Base-by-base conservation (phyloP, 2,329 filamentous ascomycete genomes). In the Microdochium trichocladiopsis region DNA sequence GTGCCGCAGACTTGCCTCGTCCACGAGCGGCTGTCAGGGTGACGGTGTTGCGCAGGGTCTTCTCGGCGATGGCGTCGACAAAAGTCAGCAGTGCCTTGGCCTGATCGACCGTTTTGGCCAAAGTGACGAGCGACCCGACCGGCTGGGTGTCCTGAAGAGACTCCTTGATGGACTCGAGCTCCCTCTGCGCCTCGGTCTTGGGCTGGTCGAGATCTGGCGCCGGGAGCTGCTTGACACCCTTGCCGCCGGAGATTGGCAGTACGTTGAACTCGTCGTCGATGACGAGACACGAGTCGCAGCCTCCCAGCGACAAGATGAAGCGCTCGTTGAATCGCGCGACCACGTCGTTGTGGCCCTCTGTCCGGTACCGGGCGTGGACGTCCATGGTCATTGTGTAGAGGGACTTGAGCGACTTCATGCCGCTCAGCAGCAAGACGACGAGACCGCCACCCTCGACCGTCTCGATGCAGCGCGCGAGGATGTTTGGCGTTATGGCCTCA, bases 201-300 rank as follows among this genome's bases (percentile, higher is more conserved):
- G 85, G 80, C 54, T 90, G 79, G 57, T 92, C 87, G 47, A 84
- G 72, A 56, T 90, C 86, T 1, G 84, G 82, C 10, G 89, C 87
- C 22, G 92, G 88, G 51, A 97, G 76, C 47, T 86, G 83, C 65
- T 88, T 87, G 8, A 97, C 91, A 56, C 84, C 86, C 74, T 95
- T 96, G 56, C 90, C 94, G 50, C 94, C 94, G 2, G 94, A 99
- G 55, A 99, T 96, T 6, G 94, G 94, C 51, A 99, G 76, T 24
- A 99, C 94, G 66, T 99, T 99, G 64, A 99, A 76, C 73, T 99
- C 95, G 63, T 99, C 95, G 65, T 99, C 94, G 49, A 99, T 90
- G 16, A 99, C 93, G 60, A 99, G 77, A 68, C 94, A 99, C 2
- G 90, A 88, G 54, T 95, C 87, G 73, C 94, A 99, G 68, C 90